phyloP scores from a whole-genome alignment of 176 grass and related monocot genomes.

The Carex myosuroides region DNA sequence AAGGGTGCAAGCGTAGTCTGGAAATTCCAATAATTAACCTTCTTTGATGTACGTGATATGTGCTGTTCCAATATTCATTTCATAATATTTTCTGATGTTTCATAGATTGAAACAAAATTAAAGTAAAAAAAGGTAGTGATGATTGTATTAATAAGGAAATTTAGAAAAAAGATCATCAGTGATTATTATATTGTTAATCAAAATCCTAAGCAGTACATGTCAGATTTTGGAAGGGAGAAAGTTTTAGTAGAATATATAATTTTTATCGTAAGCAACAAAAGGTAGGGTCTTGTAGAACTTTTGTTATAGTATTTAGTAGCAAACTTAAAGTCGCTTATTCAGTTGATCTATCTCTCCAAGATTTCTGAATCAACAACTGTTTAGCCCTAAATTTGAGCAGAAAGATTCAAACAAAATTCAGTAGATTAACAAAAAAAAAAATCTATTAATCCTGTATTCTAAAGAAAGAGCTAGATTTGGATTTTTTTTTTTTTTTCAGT shows the following conservation, averaged over 20 bases:
- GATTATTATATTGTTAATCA: neutral
- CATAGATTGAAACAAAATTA: neutral
- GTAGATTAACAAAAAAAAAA: neutral
- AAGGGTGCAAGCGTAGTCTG: neutral
- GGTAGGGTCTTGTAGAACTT: neutral
- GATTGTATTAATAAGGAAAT: neutral
- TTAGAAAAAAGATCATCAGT: neutral
- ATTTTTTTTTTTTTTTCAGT: neutral
- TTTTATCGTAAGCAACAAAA: neutral
- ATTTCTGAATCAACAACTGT: neutral
- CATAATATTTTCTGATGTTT: neutral
- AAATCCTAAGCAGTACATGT: neutral
- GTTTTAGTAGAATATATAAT: neutral
- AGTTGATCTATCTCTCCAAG: neutral
- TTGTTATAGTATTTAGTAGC: neutral
- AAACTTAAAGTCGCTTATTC: neutral
- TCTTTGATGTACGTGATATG: neutral
- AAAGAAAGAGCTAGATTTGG: neutral
- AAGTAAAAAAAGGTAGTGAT: neutral
- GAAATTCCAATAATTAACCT: neutral
- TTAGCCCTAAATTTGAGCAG: neutral
- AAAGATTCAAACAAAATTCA: neutral
- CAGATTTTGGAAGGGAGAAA: conserved; percentile 1
- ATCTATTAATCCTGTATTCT: neutral
- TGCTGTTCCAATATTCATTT: neutral